Base-by-base conservation (phyloP, 805 yeast genomes). In the Sungouiozyma intestinalis region DNA sequence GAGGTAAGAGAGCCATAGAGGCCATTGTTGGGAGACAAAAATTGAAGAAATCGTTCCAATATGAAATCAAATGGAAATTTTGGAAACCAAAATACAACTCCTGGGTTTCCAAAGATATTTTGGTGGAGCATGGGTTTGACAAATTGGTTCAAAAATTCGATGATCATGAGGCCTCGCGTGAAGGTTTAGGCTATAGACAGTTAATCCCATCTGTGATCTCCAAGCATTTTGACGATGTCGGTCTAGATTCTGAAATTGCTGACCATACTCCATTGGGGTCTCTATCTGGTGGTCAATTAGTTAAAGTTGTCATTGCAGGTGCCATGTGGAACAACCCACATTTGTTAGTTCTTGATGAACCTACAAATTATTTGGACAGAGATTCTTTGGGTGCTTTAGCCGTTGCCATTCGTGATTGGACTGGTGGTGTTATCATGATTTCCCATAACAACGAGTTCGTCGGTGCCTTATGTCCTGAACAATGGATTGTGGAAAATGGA, bases 281-380 rank as follows among this genome's bases (percentile, higher is more conserved):
- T 5, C 72, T 90, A 49, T 87, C 97, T 19, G 98, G 98, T 63
- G 98, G 98, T 57, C 98, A 90, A 70, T 75, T 90, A 62, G 98
- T 90, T 47, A 90, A 90, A 67, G 97, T 90, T 49, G 98, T 90
- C 46, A 90, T 90, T 69, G 97, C 97, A 13, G 98, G 97, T 67
- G 97, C 97, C 50, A 90, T 90, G 92, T 90, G 98, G 98, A 90
- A 92, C 68, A 92, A 90, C 62, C 98, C 98, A 16, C 98, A 90
- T 65, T 76, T 90, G 65, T 75, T 90, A 49, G 98, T 90, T 35
- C 74, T 90, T 47, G 98, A 90, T 67, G 98, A 90, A 76, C 98
- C 98, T 63, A 90, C 97, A 58, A 90, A 90, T 70, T 90, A 92
- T 72, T 73, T 90, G 68, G 98, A 90, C 67, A 82, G 98, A 73